Evolutionary conservation across 2,329 filamentous ascomycete species (phyloP).

Genomic region (Pseudogymnoascus sp.): DNA sequence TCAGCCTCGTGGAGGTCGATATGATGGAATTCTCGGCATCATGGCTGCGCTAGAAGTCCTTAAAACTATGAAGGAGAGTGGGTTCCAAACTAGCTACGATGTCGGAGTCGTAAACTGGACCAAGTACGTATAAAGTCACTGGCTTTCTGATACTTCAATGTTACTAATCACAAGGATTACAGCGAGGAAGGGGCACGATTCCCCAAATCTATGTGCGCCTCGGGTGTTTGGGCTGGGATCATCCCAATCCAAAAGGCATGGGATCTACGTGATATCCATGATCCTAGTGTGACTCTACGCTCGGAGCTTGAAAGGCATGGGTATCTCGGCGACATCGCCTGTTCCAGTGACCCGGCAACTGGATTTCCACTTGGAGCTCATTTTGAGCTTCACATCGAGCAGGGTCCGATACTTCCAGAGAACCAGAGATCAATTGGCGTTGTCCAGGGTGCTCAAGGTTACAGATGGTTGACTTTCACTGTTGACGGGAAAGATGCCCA

Average conservation of each 20-base stretch:
- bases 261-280: conserved; percentile 48
- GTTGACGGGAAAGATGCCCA: conserved; percentile 39
- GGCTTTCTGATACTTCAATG: too few species aligned
- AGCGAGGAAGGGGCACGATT: conserved; percentile 62
- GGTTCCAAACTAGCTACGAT: conserved; percentile 56
- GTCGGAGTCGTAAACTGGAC: conserved; percentile 23
- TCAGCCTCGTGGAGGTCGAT: conserved; percentile 52
- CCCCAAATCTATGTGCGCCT: conserved; percentile 62
- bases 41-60: conserved; percentile 65
- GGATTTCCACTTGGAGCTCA: conserved; percentile 61
- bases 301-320: conserved; percentile 62
- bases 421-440: conserved; percentile 56
- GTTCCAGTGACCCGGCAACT: conserved; percentile 36
- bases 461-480: conserved; percentile 62
- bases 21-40: conserved; percentile 70
- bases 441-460: conserved; percentile 64
- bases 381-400: conserved; percentile 77
- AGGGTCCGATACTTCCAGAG: conserved; percentile 64
- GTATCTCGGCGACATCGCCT: conserved; percentile 49
- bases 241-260: conserved; percentile 56
- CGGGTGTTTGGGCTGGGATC: conserved; percentile 64
- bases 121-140: conserved; percentile 11
- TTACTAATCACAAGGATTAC: too few species aligned
- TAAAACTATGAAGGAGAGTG: conserved; percentile 56
- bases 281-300: conserved; percentile 53